Evolutionary conservation across 2,329 filamentous ascomycete species (phyloP).

Genomic region (Colletotrichum abscissum): DNA sequence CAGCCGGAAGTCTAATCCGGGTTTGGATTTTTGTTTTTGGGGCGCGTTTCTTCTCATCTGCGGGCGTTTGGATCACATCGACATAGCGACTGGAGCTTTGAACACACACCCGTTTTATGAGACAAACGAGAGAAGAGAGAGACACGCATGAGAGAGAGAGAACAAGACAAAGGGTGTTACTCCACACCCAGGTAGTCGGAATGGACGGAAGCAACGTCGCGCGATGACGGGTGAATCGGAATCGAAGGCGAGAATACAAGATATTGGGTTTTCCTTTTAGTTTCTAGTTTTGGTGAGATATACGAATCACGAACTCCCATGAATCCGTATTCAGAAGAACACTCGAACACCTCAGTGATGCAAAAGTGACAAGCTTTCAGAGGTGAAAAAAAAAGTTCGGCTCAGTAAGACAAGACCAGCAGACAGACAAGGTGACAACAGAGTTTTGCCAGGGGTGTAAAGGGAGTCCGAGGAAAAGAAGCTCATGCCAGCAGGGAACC

Average conservation of each 20-base stretch:
- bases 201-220: background rate
- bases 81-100: background rate
- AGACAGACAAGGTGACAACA: background rate
- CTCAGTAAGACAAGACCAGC: background rate
- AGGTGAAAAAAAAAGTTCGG: slow-evolving; percentile 2
- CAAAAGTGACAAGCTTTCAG: background rate
- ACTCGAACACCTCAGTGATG: background rate
- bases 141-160: too few species aligned
- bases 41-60: slow-evolving; percentile 11
- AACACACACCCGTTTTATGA: background rate
- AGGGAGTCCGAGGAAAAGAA: background rate
- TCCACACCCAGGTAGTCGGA: background rate
- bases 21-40: background rate
- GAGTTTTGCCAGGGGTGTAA: background rate
- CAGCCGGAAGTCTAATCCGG: background rate
- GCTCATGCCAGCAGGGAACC: slow-evolving; percentile 13
- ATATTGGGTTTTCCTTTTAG: slow-evolving; percentile 2
- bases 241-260: background rate
- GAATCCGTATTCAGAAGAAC: background rate
- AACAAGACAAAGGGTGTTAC: too few species aligned
- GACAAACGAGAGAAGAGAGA: background rate
- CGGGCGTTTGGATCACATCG: slow-evolving; percentile 9
- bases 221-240: background rate
- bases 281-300: background rate
- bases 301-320: slow-evolving; percentile 7